Evolutionary conservation across 73 alveolate genomes (phyloP).

Genomic region (Paramecium primaurelia): DNA sequence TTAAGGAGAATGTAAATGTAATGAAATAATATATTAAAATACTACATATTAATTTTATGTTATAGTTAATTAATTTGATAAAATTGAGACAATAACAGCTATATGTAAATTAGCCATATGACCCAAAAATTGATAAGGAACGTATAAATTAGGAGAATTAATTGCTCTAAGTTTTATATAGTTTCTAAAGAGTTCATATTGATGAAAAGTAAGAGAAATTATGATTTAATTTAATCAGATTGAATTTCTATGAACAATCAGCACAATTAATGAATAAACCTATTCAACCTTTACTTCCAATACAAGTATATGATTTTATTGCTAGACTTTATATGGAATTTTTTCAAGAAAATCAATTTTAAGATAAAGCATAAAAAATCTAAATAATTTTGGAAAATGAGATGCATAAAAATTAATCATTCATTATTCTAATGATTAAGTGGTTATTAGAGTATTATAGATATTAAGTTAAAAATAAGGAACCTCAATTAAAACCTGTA

Average conservation of each 20-base stretch:
- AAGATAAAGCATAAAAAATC: not conserved
- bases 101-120: not conserved
- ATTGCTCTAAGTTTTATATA: not conserved
- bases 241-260: conserved; percentile 9
- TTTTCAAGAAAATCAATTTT: not conserved
- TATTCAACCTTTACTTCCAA: not conserved
- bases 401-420: not conserved
- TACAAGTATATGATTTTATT: not conserved
- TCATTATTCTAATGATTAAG: not conserved
- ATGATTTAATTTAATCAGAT: not conserved
- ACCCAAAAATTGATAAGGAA: not conserved
- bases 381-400: not conserved
- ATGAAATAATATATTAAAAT: not conserved
- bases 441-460: not conserved
- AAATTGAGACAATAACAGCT: not conserved
- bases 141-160: not conserved
- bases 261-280: not conserved
- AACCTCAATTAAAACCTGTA: not conserved
- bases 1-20: not conserved
- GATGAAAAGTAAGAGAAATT: conserved; percentile 12
- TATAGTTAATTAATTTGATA: not conserved
- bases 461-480: not conserved
- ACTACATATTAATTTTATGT: not conserved
- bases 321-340: not conserved
- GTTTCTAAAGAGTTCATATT: not conserved